A percentile compares a stretch with the other conserved stretches of the same genome.
These are phyloP conservation scores for Fusarium brachygibbosum DNA, from an alignment of 2,329 filamentous ascomycete genomes.

Conservation along the genomic window DNA sequence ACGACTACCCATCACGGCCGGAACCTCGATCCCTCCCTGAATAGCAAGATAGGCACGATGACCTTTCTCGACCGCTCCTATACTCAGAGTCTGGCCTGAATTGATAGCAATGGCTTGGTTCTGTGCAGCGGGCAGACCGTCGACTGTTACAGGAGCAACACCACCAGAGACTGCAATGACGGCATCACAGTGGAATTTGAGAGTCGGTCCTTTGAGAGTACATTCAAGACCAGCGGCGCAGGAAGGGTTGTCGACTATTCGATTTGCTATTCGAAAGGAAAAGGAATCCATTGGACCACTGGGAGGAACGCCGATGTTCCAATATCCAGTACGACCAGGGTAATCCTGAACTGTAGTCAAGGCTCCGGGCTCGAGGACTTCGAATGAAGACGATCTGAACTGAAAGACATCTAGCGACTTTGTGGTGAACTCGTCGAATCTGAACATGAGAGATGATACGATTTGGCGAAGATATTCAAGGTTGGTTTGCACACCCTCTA, in stretches of 20 bases:
- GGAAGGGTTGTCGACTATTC: constrained; percentile 52
- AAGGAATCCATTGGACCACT: constrained; percentile 59
- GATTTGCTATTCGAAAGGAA: constrained; percentile 54
- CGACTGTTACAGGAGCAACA: constrained; percentile 44
- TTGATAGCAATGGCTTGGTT: constrained; percentile 46
- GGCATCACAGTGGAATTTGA: constrained; percentile 53
- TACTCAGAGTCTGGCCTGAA: constrained; percentile 47
- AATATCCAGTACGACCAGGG: constrained; percentile 56
- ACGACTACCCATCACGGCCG: constrained; percentile 52
- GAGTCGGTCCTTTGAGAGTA: constrained; percentile 52
- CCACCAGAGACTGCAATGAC: constrained; percentile 54
- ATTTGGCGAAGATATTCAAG: constrained; percentile 53
- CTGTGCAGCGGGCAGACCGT: constrained; percentile 35
- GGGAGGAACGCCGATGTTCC: constrained; percentile 57
- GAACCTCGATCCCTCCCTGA: constrained; percentile 53
- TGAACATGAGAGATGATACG: constrained; percentile 48
- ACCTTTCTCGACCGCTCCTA: constrained; percentile 49
- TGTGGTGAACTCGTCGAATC: constrained; percentile 51
- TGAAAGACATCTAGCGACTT: constrained; percentile 53
- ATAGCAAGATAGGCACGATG: constrained; percentile 55
- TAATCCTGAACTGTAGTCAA: constrained; percentile 59
- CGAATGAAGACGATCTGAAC: constrained; percentile 49
- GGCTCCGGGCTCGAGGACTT: constrained; percentile 55
- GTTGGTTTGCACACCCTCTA: constrained; percentile 54
- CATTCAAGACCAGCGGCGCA: constrained; percentile 54